Conservation (phyloP, 2,329 filamentous ascomycete species). For the Fusarium paranaense region DNA sequence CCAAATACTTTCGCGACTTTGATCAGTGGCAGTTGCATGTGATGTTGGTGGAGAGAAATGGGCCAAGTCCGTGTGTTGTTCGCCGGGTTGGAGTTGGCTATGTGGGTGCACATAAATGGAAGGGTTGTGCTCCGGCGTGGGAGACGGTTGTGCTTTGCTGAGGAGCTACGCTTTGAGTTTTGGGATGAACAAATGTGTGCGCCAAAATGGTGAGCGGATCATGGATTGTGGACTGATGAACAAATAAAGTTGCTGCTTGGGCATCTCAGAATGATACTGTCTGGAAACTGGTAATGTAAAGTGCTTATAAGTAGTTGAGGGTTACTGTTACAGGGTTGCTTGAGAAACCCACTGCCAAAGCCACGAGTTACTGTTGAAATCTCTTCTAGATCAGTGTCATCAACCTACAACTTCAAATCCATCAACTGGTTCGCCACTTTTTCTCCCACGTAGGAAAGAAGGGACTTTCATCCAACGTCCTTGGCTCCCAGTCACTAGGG, state of each 20-base stretch:
- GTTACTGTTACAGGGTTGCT: not conserved
- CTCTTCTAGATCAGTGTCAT: not conserved
- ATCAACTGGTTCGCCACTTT: not conserved
- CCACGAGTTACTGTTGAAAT: not conserved
- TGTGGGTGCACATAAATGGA: not conserved
- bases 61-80: not conserved
- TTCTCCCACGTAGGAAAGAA: not conserved
- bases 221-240: not conserved
- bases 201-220: not conserved
- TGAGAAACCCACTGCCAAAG: not conserved
- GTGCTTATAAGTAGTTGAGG: not conserved
- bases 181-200: not conserved
- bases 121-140: not conserved
- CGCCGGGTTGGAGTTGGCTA: not conserved
- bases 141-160: not conserved
- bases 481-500: not conserved
- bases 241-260: not conserved
- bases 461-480: not conserved
- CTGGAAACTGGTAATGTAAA: not conserved
- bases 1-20: not conserved
- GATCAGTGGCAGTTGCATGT: not conserved
- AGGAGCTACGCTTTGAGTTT: not conserved
- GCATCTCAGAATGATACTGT: not conserved
- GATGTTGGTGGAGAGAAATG: not conserved
- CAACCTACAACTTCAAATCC: not conserved